Base-by-base conservation (phyloP, 257 asterid genomes). In the Fraxinus americana region DNA sequence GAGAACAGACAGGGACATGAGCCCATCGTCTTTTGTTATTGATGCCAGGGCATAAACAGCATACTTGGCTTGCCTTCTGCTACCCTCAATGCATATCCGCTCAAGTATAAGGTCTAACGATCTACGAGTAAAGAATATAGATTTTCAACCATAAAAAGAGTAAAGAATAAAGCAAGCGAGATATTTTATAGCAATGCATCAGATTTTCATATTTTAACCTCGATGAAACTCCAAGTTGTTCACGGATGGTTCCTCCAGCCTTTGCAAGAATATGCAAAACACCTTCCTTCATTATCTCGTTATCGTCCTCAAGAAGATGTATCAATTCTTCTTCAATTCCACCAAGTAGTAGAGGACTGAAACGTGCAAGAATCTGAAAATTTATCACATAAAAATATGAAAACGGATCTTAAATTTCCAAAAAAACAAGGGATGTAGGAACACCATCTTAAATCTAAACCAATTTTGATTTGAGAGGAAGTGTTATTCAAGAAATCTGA, bases 31-130 rank as follows among this genome's bases (percentile, higher is more conserved):
- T 85, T 92, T 92, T 81, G 97, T 96, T 81, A 96, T 90, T 81
- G 98, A 92, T 81, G 98, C 97, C 81, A 96, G 91, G 17, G 99
- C 98, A 87, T 96, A 97, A 74, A 96, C 97, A 68, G 99, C 96
- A 89, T 93, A 96, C 80, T 96, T 96, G 61, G 99, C 99, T 88
- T 93, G 99, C 90, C 98, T 89, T 74, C 98, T 88, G 84, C 92
- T 92, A 85, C 99, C 99, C 91, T 96, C 99, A 6, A 93, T 86
- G 86, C 99, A 96, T 85, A 96, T 91, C 76, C 99, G 96, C 90
- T 96, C 98, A 61, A 96, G 97, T 82, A 93, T 91, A 74, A 96
- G 97, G 89, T 96, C 97, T 80, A 96, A 83, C 30, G 98, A 92
- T 83, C 99, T 95, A 87, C 69, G 80, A 78, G 69, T 38, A 79